A percentile compares a stretch with the other conserved stretches of the same genome.
Evolutionary conservation across 768 basidiomycete species (phyloP).

Genomic region (Kwoniella bestiolae): DNA sequence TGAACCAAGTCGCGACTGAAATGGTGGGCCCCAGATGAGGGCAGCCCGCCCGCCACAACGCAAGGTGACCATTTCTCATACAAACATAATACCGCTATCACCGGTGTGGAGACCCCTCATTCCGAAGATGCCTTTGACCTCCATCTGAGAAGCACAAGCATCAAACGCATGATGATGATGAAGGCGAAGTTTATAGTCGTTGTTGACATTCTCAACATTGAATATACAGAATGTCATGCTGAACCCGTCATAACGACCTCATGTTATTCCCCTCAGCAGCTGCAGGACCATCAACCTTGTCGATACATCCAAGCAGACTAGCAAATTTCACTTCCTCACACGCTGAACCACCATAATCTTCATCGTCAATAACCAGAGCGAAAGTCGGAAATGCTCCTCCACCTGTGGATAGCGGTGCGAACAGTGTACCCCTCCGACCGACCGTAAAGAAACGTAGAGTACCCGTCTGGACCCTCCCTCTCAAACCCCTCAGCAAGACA

Average conservation of each 20-base stretch:
- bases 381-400: background rate
- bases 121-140: background rate
- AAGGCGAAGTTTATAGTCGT: no score
- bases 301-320: constrained; percentile 9
- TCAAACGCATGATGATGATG: no score
- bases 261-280: background rate
- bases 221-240: background rate
- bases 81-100: background rate
- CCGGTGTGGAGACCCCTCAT: constrained; percentile 15
- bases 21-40: constrained; percentile 9
- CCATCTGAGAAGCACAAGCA: background rate
- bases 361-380: background rate
- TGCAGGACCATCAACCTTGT: background rate
- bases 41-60: background rate
- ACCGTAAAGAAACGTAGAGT: background rate
- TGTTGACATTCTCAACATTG: no score
- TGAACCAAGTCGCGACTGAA: constrained; percentile 2
- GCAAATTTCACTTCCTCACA: background rate
- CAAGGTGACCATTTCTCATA: background rate
- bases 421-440: constrained; percentile 1
- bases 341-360: background rate
- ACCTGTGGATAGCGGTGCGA: constrained; percentile 2
- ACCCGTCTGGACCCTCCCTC: constrained; percentile 7
- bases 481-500: constrained; percentile 4
- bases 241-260: background rate